phyloP scores from a whole-genome alignment of 2,329 filamentous ascomycete species.

The Colletotrichum theobromicola region DNA sequence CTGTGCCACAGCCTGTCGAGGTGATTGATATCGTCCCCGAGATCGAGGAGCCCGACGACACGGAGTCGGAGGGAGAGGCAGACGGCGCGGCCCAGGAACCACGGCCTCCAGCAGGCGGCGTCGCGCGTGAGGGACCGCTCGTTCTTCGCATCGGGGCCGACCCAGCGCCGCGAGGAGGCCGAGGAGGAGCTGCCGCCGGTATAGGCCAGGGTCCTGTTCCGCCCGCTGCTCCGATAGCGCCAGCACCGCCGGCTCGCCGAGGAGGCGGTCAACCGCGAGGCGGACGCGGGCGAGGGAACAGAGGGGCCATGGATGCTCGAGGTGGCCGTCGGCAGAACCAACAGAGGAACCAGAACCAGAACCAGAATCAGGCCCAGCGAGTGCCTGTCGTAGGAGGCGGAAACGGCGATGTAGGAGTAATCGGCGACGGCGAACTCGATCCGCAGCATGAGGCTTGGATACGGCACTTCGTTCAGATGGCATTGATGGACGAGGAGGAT shows the following conservation, averaged over 20 bases:
- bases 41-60: slow-evolving; percentile 38
- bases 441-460: slow-evolving; percentile 58
- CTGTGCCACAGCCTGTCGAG: slow-evolving; percentile 20
- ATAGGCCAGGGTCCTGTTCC: slow-evolving; percentile 24
- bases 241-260: slow-evolving; percentile 26
- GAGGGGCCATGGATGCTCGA: slow-evolving; percentile 31
- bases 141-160: slow-evolving; percentile 58
- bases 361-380: slow-evolving; percentile 26
- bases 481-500: slow-evolving; percentile 57
- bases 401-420: neutral
- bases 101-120: slow-evolving; percentile 39
- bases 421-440: slow-evolving; percentile 40
- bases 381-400: slow-evolving; percentile 20
- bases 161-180: slow-evolving; percentile 31
- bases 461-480: slow-evolving; percentile 58
- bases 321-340: slow-evolving; percentile 31
- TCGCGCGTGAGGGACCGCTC: slow-evolving; percentile 62
- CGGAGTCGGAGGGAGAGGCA: slow-evolving; percentile 32
- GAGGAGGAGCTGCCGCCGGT: slow-evolving; percentile 13
- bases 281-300: slow-evolving; percentile 29
- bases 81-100: slow-evolving; percentile 25
- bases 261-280: slow-evolving; percentile 20
- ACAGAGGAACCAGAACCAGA: slow-evolving; percentile 28
- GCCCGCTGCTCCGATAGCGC: slow-evolving; percentile 34
- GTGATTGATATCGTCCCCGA: slow-evolving; percentile 25